phyloP scores from a whole-genome alignment of 108 stramenopile species.

The Nitzschia sp. region DNA sequence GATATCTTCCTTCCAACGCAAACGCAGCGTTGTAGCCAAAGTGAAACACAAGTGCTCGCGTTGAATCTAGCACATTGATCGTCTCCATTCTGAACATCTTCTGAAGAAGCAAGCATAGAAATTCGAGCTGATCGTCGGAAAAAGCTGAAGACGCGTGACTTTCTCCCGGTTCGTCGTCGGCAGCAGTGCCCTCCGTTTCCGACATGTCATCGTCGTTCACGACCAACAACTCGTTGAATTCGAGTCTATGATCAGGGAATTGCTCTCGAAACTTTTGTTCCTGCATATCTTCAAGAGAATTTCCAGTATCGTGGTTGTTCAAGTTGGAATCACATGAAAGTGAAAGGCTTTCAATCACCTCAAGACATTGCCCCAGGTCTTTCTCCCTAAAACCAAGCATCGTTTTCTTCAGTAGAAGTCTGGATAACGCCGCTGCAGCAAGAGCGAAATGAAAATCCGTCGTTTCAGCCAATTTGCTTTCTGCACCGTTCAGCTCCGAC shows the following conservation, averaged over 20 bases:
- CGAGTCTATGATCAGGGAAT: conserved; percentile 88
- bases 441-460: conserved; percentile 17
- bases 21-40: conserved; percentile 26
- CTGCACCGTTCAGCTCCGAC: neutral
- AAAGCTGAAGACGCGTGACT: conserved; percentile 28
- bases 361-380: conserved; percentile 3
- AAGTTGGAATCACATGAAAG: neutral
- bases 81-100: conserved; percentile 38
- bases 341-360: conserved; percentile 5
- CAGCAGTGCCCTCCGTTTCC: neutral
- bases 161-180: conserved; percentile 18
- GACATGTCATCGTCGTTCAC: conserved; percentile 30
- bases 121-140: conserved; percentile 55
- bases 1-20: conserved; percentile 15
- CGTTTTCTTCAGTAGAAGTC: conserved; percentile 18
- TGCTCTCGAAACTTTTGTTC: conserved; percentile 79
- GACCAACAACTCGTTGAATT: conserved; percentile 61
- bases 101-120: conserved; percentile 50
- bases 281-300: conserved; percentile 47
- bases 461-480: conserved; percentile 1
- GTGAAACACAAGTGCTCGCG: conserved; percentile 43
- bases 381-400: conserved; percentile 9
- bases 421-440: conserved; percentile 16
- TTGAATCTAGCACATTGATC: conserved; percentile 20
- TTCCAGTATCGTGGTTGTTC: neutral